phyloP scores from a whole-genome alignment of 1,139 yeast species.

The Yamadazyma taylorii region DNA sequence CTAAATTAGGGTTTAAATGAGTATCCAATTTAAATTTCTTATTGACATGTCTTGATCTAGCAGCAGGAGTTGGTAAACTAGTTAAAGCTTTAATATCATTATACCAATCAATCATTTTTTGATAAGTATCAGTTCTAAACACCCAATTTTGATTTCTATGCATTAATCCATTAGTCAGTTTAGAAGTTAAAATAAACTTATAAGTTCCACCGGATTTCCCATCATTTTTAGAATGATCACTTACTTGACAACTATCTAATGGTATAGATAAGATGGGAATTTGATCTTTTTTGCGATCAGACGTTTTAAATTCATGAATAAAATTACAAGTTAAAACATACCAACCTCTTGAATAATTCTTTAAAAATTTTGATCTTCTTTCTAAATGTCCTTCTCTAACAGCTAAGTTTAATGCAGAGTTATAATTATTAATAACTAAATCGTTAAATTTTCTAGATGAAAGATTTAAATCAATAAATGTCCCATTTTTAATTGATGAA shows the following conservation, averaged over 20 bases:
- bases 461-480: conserved; percentile 73
- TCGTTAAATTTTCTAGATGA: conserved; percentile 69
- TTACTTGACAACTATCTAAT: conserved; percentile 75
- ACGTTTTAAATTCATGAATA: conserved; percentile 85
- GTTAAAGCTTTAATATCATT: conserved; percentile 71
- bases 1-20: conserved; percentile 17
- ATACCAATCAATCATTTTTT: conserved; percentile 82
- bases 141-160: conserved; percentile 91
- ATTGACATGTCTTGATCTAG: conserved; percentile 37
- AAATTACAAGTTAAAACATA: conserved; percentile 88
- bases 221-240: conserved; percentile 78
- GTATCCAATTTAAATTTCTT: conserved; percentile 20
- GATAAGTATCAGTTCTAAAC: conserved; percentile 80
- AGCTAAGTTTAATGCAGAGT: conserved; percentile 68
- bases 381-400: conserved; percentile 82
- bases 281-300: conserved; percentile 80
- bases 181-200: conserved; percentile 79
- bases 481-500: conserved; percentile 35
- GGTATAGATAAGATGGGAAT: conserved; percentile 86
- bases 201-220: conserved; percentile 58
- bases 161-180: conserved; percentile 60
- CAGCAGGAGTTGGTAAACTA: conserved; percentile 52
- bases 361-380: conserved; percentile 85
- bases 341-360: conserved; percentile 87
- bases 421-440: conserved; percentile 63